Evolutionary conservation across 2,329 filamentous ascomycete genomes (phyloP).

Genomic region (Alternaria dauci): DNA sequence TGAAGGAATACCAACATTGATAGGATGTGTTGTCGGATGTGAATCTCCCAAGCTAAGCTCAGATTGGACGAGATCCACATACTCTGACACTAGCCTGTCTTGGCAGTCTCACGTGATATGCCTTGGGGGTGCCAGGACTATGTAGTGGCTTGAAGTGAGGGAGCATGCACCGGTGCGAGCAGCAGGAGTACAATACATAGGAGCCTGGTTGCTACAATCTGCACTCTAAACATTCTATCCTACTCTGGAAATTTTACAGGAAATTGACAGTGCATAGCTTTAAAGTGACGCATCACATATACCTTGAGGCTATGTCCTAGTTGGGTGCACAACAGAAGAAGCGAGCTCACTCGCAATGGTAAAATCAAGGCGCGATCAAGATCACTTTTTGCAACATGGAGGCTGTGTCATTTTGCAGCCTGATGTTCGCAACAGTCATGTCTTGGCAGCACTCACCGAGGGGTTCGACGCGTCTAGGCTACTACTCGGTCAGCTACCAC

Average conservation of each 20-base stretch:
- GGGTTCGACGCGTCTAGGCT: not conserved
- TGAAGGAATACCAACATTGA: not conserved
- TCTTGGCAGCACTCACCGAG: not conserved
- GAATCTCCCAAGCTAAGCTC: not conserved
- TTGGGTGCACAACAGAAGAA: no score
- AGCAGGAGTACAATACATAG: not conserved
- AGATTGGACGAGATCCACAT: not conserved
- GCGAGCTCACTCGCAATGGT: no score
- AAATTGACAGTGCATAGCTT: no score
- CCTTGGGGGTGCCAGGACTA: not conserved
- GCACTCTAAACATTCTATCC: no score
- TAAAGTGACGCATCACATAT: no score
- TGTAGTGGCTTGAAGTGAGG: not conserved
- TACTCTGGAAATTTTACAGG: no score
- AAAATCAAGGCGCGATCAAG: no score
- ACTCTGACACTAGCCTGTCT: not conserved
- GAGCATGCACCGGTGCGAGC: not conserved
- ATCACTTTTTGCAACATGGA: not conserved
- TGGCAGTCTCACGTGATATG: not conserved
- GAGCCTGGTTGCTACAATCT: no score
- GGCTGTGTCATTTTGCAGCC: not conserved
- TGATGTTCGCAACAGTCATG: slow-evolving; percentile 1
- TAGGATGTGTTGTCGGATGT: not conserved
- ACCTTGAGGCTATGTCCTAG: no score
- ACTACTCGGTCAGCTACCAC: not conserved